Evolutionary conservation across 2,329 filamentous ascomycete species (phyloP), one percentile per base, ranked within the genome.

Genomic region (Acephala macrosclerotiorum): DNA sequence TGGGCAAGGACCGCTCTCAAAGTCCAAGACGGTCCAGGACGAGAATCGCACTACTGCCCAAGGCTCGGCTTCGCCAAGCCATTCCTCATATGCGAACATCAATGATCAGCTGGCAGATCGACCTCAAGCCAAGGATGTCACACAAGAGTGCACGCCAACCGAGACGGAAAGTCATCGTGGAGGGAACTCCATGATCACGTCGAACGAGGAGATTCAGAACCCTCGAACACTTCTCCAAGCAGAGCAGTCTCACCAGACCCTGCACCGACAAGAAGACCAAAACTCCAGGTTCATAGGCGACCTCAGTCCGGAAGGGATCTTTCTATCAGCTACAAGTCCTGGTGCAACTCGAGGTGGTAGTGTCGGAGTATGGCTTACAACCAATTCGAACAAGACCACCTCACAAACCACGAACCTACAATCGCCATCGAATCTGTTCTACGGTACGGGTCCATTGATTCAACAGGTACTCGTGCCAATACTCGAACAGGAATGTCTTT

Each of bases 221-320:
- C 42, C 22, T 33, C 58, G 18, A n/a, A n/a, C 2, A 3, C 38
- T 58, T 0, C 2, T 51, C 38, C 38, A 2, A 35, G 55, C 33
- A 63, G 49, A 61, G 22, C 18, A 51, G 1, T 5, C 29, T 25
- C 58, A 18, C 45, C 42, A 49, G 9, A 22, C 40, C 18, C 29
- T 33, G 2, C 51, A 16, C 20, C 14, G 20, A 3, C 33, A 47
- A 26, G 58, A 40, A n/a, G 29, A 20, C 38, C 53, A n/a, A 20
- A 59, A 64, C 25, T 53, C 69, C 14, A 83, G 86, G 7, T 88
- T 87, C 62, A 82, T 88, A 42, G 85, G 86, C 20, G 86, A 88
- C 70, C 71, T 87, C 33, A 89, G 87, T 68, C 87, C 86, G 1
- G 86, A 88, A 73, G 83, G 83, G 65, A 84, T 88, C 73, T 86